Evolutionary conservation across 495 filamentous ascomycete genomes (phyloP).

Genomic region (Hypomontagnella submonticulosa): DNA sequence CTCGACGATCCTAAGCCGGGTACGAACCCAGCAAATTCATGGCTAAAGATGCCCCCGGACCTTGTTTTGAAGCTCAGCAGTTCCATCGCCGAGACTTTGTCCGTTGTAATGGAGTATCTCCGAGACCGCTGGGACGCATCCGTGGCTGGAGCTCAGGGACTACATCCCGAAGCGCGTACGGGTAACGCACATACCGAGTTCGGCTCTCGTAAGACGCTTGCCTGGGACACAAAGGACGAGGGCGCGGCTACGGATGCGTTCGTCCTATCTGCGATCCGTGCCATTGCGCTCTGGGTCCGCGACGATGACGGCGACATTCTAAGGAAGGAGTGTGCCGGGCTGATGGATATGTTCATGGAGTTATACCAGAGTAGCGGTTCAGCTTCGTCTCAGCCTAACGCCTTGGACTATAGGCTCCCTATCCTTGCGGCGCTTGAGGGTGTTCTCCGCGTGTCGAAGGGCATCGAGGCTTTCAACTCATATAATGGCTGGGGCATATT

Average conservation of each 20-base stretch:
- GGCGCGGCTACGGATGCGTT: conserved; percentile 57
- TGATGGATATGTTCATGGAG: conserved; percentile 68
- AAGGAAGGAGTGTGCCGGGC: conserved; percentile 62
- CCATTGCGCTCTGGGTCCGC: conserved; percentile 68
- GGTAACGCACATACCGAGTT: conserved; percentile 44
- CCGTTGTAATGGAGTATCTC: conserved; percentile 69
- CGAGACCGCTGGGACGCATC: conserved; percentile 72
- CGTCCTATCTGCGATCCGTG: conserved; percentile 61
- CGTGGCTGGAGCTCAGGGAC: conserved; percentile 62
- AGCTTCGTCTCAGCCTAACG: conserved; percentile 14
- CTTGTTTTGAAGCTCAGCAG: conserved; percentile 67
- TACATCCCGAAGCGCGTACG: conserved; percentile 59
- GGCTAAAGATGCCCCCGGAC: conserved; percentile 58
- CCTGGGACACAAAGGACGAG: conserved; percentile 62
- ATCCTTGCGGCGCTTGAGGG: conserved; percentile 66
- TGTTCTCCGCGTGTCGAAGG: conserved; percentile 54
- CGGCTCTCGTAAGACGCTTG: conserved; percentile 54
- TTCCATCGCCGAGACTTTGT: conserved; percentile 67
- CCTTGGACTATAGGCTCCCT: conserved; percentile 61
- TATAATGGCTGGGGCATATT: conserved; percentile 63
- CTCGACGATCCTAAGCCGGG: conserved; percentile 34
- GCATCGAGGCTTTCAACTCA: conserved; percentile 56
- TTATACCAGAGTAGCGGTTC: conserved; percentile 57
- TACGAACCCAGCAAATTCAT: neutral
- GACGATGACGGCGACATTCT: conserved; percentile 71